Base-by-base conservation (phyloP, 176 grass and related monocot genomes). In the Raddia guianensis region DNA sequence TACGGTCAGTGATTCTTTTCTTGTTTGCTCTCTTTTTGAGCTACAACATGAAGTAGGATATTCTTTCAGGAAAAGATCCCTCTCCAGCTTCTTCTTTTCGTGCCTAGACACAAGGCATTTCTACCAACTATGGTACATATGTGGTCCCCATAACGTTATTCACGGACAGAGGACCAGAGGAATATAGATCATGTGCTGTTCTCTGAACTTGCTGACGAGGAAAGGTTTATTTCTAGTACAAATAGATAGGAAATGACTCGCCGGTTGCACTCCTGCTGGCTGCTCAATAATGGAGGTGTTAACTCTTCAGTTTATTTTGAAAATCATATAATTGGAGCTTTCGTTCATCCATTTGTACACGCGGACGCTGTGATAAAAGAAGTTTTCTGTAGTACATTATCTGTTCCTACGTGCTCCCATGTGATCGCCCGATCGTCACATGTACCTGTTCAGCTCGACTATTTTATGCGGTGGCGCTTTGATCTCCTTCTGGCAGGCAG, bases 401-500 rank as follows among this genome's bases (percentile, higher is more conserved):
- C 60, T n/a, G 42, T 42, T 56, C n/a, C 4, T 73, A 69, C 21
- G 3, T 14, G 69, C n/a, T 54, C 35, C 37, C 8, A 64, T 80
- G 84, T 86, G 84, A 66, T 74, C 49, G 66, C 20, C 8, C 16
- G 72, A 57, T 67, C 14, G 14, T 14, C 32, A 84, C 42, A 44
- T 75, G 19, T 16, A 8, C 8, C n/a, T 47, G 21, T 35, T 10
- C 32, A 7, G 46, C 48, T 59, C 46, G 13, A 46, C 16, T 77
- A 37, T 50, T 51, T 9, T 50, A 51, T 63, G 45, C 60, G 12
- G 21, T 35, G 13, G 11, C 19, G 55, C 55, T 58, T 7, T 9
- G 60, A 40, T 65, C 59, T 50, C 27, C 8, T 51, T 51, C 9
- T 65, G 15, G 47, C 51, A 14, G 51, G 49, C 49, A 49, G 16